Evolutionary conservation across 2,329 filamentous ascomycete species (phyloP).

Genomic region (Arthrobotrys megalospora): DNA sequence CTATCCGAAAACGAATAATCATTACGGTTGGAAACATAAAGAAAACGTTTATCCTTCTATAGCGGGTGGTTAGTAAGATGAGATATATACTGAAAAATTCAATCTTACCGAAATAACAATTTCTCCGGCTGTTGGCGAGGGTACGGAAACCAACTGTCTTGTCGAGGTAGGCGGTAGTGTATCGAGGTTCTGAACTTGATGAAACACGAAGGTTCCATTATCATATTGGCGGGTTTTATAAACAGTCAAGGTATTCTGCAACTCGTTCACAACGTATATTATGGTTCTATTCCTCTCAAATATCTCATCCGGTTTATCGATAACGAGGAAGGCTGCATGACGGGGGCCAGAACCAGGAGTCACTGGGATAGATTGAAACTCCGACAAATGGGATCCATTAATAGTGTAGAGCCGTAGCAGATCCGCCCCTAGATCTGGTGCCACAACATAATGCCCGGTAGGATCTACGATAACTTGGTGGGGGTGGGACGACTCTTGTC

Average conservation of each 20-base stretch:
- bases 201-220: slow-evolving; percentile 63
- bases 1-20: slow-evolving; percentile 71
- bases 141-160: background rate
- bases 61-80: slow-evolving; percentile 40
- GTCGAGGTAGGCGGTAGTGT: slow-evolving; percentile 68
- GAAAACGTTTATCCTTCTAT: slow-evolving; percentile 74
- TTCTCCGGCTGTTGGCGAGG: slow-evolving; percentile 71
- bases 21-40: slow-evolving; percentile 79
- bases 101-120: slow-evolving; percentile 73
- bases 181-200: slow-evolving; percentile 70
- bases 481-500: slow-evolving; percentile 75
- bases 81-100: background rate
- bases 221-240: slow-evolving; percentile 73
- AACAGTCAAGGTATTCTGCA: slow-evolving; percentile 73
- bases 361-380: slow-evolving; percentile 68
- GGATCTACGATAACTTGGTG: slow-evolving; percentile 78
- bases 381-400: slow-evolving; percentile 64
- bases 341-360: slow-evolving; percentile 75
- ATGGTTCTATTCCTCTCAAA: slow-evolving; percentile 68
- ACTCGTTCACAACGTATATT: slow-evolving; percentile 76
- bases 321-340: slow-evolving; percentile 73
- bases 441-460: slow-evolving; percentile 74
- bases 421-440: slow-evolving; percentile 78
- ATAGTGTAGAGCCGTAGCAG: slow-evolving; percentile 74
- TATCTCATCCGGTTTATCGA: slow-evolving; percentile 53